These are phyloP conservation scores for Saccharum hybrid DNA, from an alignment of 202 grass and related monocot genomes.

Conservation along the genomic window DNA sequence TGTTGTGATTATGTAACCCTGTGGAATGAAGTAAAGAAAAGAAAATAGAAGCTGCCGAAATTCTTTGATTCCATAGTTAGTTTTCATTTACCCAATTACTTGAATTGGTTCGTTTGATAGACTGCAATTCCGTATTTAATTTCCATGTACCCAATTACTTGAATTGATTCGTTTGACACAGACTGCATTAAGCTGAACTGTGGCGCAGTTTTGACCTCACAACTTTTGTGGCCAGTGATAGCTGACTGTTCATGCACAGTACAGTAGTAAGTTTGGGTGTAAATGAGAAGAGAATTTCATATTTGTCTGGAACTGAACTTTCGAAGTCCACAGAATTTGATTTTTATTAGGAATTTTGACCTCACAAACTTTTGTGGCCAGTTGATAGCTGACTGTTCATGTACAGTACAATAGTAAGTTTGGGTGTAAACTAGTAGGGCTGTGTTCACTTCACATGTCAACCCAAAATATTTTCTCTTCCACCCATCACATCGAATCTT, in stretches of 20 bases:
- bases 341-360: too few relatives aligned
- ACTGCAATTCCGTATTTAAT: background rate
- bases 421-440: too few relatives aligned
- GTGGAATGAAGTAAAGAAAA: slow-evolving; percentile 8
- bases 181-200: background rate
- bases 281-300: background rate
- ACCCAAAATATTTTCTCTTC: too few relatives aligned
- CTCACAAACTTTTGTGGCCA: background rate
- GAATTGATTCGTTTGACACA: background rate
- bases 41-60: background rate
- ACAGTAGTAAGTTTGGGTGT: background rate
- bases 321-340: too few relatives aligned
- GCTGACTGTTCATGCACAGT: background rate
- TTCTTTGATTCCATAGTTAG: background rate
- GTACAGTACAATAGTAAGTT: background rate
- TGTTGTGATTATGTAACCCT: slow-evolving; percentile 24
- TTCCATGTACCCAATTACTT: background rate
- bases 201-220: background rate
- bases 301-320: too few relatives aligned
- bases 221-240: background rate
- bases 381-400: background rate
- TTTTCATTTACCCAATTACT: background rate
- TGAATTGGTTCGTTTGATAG: background rate
- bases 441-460: too few relatives aligned
- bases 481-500: too few relatives aligned